Percentiles rank a stretch among this genome's conserved stretches.
Evolutionary conservation across 352 stramenopile species (phyloP).

Genomic region (Elongisporangium undulatum): DNA sequence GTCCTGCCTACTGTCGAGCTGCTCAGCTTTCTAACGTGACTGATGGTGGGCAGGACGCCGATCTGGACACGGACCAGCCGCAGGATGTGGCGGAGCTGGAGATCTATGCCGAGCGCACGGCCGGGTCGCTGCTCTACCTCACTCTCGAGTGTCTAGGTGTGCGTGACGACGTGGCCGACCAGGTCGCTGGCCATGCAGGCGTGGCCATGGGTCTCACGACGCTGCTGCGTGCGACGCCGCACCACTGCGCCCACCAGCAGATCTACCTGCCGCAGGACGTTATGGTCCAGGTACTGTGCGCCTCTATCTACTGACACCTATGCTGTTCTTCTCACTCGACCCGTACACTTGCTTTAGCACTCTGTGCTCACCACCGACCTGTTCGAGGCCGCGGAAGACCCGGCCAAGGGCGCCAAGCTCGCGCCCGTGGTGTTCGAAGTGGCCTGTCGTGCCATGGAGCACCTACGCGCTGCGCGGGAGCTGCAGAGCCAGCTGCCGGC

Average conservation of each 20-base stretch:
- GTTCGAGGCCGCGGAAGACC: constrained; percentile 49
- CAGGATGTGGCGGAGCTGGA: constrained; percentile 73
- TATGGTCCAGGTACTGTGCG: constrained; percentile 51
- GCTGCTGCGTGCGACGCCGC: constrained; percentile 69
- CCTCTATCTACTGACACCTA: not conserved
- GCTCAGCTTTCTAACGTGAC: not conserved
- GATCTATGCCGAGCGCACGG: constrained; percentile 84
- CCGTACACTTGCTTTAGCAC: constrained; percentile 2
- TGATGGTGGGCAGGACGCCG: constrained; percentile 51
- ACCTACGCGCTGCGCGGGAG: constrained; percentile 68
- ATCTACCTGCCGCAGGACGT: constrained; percentile 83
- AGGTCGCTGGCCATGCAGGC: constrained; percentile 79
- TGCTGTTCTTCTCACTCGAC: constrained; percentile 1
- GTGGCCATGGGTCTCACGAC: constrained; percentile 84
- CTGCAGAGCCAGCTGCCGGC: constrained; percentile 49
- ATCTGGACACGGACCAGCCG: constrained; percentile 80
- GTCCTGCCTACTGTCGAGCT: not conserved
- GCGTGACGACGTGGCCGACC: constrained; percentile 65
- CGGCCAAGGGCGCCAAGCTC: constrained; percentile 55
- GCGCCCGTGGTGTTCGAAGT: constrained; percentile 88
- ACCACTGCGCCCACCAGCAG: constrained; percentile 60
- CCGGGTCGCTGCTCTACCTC: constrained; percentile 87
- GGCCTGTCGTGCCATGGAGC: constrained; percentile 75
- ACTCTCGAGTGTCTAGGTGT: constrained; percentile 85
- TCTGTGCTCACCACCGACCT: constrained; percentile 38